These are phyloP conservation scores for Theobroma cacao DNA, from an alignment of 345 rosid species.

Conservation along the genomic window DNA sequence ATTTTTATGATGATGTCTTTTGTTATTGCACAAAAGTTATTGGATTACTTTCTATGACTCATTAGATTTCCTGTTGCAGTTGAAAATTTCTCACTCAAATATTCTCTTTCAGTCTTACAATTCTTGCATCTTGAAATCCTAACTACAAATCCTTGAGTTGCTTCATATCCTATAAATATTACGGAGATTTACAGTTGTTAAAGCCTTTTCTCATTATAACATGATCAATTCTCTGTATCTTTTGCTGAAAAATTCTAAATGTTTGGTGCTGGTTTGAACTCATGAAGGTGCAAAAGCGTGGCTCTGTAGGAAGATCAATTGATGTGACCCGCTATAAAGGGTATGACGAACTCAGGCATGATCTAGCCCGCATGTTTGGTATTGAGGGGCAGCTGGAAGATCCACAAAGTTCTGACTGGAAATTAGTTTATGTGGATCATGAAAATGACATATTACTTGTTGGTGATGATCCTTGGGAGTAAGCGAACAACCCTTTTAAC, in stretches of 20 bases:
- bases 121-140: background rate
- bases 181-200: background rate
- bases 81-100: background rate
- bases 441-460: conserved; percentile 93
- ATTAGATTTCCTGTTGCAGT: background rate
- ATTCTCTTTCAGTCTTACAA: background rate
- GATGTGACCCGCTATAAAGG: conserved; percentile 82
- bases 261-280: conserved; percentile 9
- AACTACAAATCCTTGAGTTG: background rate
- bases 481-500: conserved; percentile 28
- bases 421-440: conserved; percentile 87
- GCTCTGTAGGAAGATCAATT: conserved; percentile 93
- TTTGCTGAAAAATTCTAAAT: background rate
- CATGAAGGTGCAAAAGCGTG: conserved; percentile 94
- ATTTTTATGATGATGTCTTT: background rate
- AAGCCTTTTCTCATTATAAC: background rate
- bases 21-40: background rate
- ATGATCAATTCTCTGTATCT: background rate
- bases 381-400: conserved; percentile 95
- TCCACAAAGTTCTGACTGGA: conserved; percentile 90
- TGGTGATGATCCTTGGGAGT: conserved; percentile 99
- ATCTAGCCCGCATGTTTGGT: conserved; percentile 93
- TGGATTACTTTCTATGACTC: background rate
- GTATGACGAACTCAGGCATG: conserved; percentile 83
- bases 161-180: background rate